phyloP scores from a whole-genome alignment of 805 yeast genomes.

The Priceomyces medius region DNA sequence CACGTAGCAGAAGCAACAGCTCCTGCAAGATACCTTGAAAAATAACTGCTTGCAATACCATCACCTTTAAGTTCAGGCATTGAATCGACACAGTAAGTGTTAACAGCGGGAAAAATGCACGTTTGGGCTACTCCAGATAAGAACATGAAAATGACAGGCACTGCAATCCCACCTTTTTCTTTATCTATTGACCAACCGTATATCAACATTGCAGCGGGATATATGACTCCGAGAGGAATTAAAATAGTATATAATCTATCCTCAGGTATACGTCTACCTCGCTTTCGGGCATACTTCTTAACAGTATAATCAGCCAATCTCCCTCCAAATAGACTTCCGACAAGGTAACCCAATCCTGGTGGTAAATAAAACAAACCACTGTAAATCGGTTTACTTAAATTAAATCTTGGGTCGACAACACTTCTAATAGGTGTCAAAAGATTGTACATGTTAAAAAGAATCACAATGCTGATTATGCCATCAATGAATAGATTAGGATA shows the following conservation, averaged over 20 bases:
- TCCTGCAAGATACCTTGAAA: slow-evolving; percentile 49
- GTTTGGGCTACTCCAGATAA: slow-evolving; percentile 52
- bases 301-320: slow-evolving; percentile 50
- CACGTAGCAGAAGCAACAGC: slow-evolving; percentile 53
- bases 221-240: slow-evolving; percentile 40
- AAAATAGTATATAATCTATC: slow-evolving; percentile 35
- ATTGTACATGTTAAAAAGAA: slow-evolving; percentile 51
- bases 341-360: slow-evolving; percentile 54
- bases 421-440: slow-evolving; percentile 55
- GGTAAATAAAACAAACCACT: slow-evolving; percentile 56
- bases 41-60: slow-evolving; percentile 55
- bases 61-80: slow-evolving; percentile 55
- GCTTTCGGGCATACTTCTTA: slow-evolving; percentile 38
- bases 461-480: slow-evolving; percentile 39
- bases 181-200: slow-evolving; percentile 56
- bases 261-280: slow-evolving; percentile 51
- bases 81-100: slow-evolving; percentile 59
- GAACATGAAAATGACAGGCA: slow-evolving; percentile 52
- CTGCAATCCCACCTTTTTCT: slow-evolving; percentile 53
- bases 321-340: slow-evolving; percentile 55
- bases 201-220: slow-evolving; percentile 45
- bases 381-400: slow-evolving; percentile 45
- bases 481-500: slow-evolving; percentile 46
- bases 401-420: slow-evolving; percentile 56
- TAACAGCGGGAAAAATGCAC: slow-evolving; percentile 49